Base-by-base conservation (phyloP, 306 rosid genomes). In the Dalbergia cultrata region DNA sequence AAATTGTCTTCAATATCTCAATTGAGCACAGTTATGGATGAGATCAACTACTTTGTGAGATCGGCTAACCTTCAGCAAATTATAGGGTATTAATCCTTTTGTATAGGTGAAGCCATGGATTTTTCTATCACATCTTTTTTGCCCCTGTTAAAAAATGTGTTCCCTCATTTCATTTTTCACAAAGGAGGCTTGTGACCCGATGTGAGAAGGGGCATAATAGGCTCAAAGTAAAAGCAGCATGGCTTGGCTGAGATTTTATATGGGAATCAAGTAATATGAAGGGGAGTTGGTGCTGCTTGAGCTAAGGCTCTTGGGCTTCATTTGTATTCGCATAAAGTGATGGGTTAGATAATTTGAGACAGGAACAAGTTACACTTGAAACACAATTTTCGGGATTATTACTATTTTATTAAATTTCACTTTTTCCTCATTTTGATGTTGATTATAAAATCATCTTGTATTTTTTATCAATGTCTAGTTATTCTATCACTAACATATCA, bases 401-500 rank as follows among this genome's bases (percentile, higher is more conserved):
- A 13, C 76, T 49, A 26, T 74, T 73, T 59, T 58, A 14, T 61
- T 60, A 7, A 21, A 65, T 31, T 72, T 64, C 47, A 17, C 16
- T 9, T 56, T 50, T 37, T 33, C 14, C 41, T 13, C 39, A 10
- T 69, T 84, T 73, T 63, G 64, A 31, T 6, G 54, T 69, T 63
- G 74, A 59, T 76, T 58, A 41, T 70, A 65, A 72, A 78, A 76
- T 77, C 21, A 21, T 52, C 44, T 65, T 52, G 56, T 35, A 5
- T 72, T 78, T 12, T 66, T 53, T 0, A 21, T 13, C 79, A 8
- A 57, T 70, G 4, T 41, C 21, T 21, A 53, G 52, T 72, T 73
- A 67, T 80, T 74, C 78, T 67, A 37, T 64, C 41, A 74, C 63
- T 56, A 39, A 31, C 62, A 58, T 57, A 47, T 74, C 63, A 45